phyloP scores from a whole-genome alignment of 1,284 basidiomycete genomes.

The Spongispora temasekensis region DNA sequence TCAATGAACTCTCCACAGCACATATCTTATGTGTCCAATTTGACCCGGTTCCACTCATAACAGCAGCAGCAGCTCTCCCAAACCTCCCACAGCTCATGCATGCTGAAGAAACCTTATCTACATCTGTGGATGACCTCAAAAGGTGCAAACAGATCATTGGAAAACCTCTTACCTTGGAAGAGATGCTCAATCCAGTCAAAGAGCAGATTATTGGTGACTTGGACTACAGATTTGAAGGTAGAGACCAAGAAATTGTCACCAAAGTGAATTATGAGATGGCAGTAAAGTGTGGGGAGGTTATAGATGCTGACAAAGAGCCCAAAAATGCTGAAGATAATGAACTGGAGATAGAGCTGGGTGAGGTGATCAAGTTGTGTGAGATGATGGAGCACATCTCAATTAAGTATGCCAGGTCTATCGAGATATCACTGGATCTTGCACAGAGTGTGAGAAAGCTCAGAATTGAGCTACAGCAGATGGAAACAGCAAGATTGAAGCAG shows the following conservation, averaged over 20 bases:
- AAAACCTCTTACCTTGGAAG: not conserved
- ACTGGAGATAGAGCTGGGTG: not conserved
- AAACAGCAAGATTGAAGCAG: not conserved
- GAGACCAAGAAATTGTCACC: not conserved
- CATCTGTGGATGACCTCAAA: not conserved
- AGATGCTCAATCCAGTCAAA: not conserved
- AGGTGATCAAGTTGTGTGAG: not conserved
- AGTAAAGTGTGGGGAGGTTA: not conserved
- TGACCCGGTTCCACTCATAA: too few species aligned
- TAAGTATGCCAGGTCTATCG: not conserved
- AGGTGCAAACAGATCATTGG: not conserved
- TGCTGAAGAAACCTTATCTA: not conserved
- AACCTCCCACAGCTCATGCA: not conserved
- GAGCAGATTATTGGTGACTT: not conserved
- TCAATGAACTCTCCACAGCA: too few species aligned
- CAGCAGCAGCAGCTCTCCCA: not conserved
- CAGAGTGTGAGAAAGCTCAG: not conserved
- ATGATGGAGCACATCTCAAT: not conserved
- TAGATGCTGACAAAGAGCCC: not conserved
- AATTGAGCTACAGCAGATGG: not conserved
- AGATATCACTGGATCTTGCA: not conserved
- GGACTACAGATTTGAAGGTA: not conserved
- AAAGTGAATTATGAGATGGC: not conserved
- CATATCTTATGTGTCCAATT: too few species aligned
- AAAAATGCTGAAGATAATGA: too few species aligned